These are phyloP conservation scores for Rubroshorea leprosula DNA, from an alignment of 345 rosid genomes.

Conservation along the genomic window DNA sequence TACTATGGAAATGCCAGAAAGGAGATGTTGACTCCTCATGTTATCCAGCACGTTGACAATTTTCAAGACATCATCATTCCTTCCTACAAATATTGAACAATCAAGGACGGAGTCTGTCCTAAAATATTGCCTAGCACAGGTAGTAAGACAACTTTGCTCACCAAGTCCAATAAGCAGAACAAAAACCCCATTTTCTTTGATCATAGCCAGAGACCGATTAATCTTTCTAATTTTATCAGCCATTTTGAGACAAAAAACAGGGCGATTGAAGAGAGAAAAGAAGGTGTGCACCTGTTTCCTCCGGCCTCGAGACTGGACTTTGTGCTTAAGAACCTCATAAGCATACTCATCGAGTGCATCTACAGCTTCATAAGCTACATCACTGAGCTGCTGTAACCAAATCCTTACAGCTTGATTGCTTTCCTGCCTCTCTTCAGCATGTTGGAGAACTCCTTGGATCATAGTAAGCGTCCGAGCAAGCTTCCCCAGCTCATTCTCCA, in stretches of 20 bases:
- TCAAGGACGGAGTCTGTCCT: conserved; percentile 6
- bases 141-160: neutral
- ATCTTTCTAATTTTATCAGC: conserved; percentile 4
- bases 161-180: neutral
- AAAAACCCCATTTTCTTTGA: no score
- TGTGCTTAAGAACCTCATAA: conserved; percentile 1
- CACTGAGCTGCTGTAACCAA: conserved; percentile 23
- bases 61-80: conserved; percentile 4
- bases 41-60: conserved; percentile 8
- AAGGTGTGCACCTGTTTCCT: conserved; percentile 5
- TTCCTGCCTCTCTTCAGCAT: conserved; percentile 22
- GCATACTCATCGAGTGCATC: no score
- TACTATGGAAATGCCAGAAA: neutral
- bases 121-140: no score
- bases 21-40: neutral
- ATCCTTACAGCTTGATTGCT: neutral
- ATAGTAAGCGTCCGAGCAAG: conserved; percentile 2
- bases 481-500: neutral
- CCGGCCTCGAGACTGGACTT: neutral
- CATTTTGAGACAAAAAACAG: neutral
- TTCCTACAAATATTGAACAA: conserved; percentile 9
- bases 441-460: conserved; percentile 19
- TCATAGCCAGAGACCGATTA: neutral
- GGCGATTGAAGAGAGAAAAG: conserved; percentile 1
- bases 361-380: conserved; percentile 20